These are phyloP conservation scores for Spathaspora gorwiae DNA, from an alignment of 805 yeast genomes.

Conservation along the genomic window DNA sequence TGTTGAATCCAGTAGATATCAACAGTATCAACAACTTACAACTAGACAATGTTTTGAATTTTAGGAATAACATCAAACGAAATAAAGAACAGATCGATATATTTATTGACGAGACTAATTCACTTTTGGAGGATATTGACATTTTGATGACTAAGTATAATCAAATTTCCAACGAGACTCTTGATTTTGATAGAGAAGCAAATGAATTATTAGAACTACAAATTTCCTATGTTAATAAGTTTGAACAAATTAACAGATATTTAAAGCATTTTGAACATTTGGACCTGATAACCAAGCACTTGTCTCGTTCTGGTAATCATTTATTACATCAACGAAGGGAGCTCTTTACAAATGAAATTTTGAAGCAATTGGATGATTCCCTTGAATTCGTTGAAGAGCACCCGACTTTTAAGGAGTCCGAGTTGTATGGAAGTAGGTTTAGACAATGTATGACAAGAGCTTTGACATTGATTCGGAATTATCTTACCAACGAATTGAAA, in stretches of 20 bases:
- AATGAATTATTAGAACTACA: slow-evolving; percentile 47
- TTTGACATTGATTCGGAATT: slow-evolving; percentile 68
- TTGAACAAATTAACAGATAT: slow-evolving; percentile 42
- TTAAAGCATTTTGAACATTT: slow-evolving; percentile 64
- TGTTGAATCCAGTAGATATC: slow-evolving; percentile 39
- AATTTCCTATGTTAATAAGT: slow-evolving; percentile 35
- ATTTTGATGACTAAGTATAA: slow-evolving; percentile 49
- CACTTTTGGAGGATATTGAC: slow-evolving; percentile 42
- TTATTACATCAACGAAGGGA: slow-evolving; percentile 49
- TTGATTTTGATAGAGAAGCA: slow-evolving; percentile 57
- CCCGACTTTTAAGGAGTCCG: slow-evolving; percentile 61
- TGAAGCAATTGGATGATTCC: slow-evolving; percentile 62
- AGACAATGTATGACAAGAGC: slow-evolving; percentile 82
- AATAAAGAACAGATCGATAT: slow-evolving; percentile 18
- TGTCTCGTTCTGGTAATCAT: slow-evolving; percentile 64
- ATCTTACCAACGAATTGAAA: slow-evolving; percentile 45
- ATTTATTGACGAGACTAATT: slow-evolving; percentile 44
- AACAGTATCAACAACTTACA: slow-evolving; percentile 33
- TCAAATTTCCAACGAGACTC: slow-evolving; percentile 57
- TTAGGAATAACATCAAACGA: slow-evolving; percentile 28
- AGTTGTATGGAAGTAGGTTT: slow-evolving; percentile 64
- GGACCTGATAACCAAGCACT: slow-evolving; percentile 61
- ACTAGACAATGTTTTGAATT: slow-evolving; percentile 29
- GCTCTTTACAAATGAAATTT: slow-evolving; percentile 39
- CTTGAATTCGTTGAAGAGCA: slow-evolving; percentile 41